These are phyloP conservation scores for Besnoitia besnoiti DNA, from an alignment of 169 alveolate genomes.

Conservation along the genomic window DNA sequence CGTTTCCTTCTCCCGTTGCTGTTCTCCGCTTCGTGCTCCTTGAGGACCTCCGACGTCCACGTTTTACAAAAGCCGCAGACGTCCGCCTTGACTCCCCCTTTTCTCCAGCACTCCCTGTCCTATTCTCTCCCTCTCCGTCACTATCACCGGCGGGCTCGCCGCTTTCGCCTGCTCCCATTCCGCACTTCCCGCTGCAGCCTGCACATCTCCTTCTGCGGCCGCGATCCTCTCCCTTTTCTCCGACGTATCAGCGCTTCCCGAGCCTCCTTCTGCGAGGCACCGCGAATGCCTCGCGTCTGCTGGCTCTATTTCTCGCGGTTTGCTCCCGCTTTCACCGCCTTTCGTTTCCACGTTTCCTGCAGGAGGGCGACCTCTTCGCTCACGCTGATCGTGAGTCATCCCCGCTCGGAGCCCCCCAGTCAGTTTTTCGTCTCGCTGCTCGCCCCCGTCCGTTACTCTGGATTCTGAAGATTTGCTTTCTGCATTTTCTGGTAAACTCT, in stretches of 20 bases:
- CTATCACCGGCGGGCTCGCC: background rate
- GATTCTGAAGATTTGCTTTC: no score
- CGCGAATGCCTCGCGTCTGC: background rate
- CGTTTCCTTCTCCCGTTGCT: background rate
- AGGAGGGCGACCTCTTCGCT: no score
- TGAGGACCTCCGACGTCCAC: background rate
- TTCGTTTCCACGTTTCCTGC: no score
- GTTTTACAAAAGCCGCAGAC: background rate
- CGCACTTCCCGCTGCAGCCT: background rate
- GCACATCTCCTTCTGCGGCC: background rate
- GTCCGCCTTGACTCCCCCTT: background rate
- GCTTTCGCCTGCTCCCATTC: background rate
- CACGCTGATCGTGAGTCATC: no score
- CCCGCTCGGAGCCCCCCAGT: no score
- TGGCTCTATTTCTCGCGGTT: no score
- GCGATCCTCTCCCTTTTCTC: background rate
- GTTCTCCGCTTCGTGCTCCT: background rate
- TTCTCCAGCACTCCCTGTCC: background rate
- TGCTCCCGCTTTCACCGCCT: no score
- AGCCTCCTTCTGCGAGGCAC: no score
- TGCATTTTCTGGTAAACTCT: no score
- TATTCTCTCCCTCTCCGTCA: background rate
- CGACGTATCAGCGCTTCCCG: background rate
- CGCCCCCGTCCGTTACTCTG: no score
- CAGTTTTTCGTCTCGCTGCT: no score